These are phyloP conservation scores for Plasmopara muralis DNA, from an alignment of 352 stramenopile species.

Conservation along the genomic window DNA sequence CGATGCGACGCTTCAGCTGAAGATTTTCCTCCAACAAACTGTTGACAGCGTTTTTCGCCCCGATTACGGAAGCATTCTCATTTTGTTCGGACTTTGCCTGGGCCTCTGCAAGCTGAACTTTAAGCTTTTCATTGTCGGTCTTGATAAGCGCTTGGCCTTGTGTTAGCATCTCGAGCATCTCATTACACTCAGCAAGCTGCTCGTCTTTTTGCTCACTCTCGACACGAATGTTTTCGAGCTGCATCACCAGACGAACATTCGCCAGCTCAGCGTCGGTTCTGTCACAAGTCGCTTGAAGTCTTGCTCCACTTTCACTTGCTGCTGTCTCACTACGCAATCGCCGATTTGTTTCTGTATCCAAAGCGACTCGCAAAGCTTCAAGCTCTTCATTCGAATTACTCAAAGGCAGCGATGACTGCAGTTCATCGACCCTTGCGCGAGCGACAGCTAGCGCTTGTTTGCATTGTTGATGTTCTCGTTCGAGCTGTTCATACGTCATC, in stretches of 20 bases:
- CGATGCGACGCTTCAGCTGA: constrained; percentile 12
- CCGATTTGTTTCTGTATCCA: constrained; percentile 26
- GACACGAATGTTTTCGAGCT: constrained; percentile 28
- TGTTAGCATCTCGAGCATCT: constrained; percentile 36
- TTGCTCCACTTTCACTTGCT: constrained; percentile 7
- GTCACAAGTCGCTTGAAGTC: constrained; percentile 14
- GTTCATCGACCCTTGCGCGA: neutral
- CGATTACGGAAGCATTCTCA: neutral
- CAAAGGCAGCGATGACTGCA: neutral
- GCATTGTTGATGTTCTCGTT: constrained; percentile 31
- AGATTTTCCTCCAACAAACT: constrained; percentile 15
- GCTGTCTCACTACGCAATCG: constrained; percentile 23
- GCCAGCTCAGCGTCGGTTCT: constrained; percentile 21
- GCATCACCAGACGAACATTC: constrained; percentile 18
- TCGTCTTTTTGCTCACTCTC: constrained; percentile 27
- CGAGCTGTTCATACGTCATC: constrained; percentile 46
- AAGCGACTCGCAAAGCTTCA: constrained; percentile 25
- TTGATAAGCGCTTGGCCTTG: constrained; percentile 27
- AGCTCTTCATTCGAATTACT: constrained; percentile 12
- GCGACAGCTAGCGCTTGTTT: constrained; percentile 4
- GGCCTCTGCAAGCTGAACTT: constrained; percentile 23
- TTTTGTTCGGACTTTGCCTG: constrained; percentile 1
- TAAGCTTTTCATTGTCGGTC: constrained; percentile 31
- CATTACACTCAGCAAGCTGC: constrained; percentile 28
- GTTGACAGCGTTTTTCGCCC: constrained; percentile 8